phyloP scores from a whole-genome alignment of 495 filamentous ascomycete genomes.

The Wilcoxina mikolae region DNA sequence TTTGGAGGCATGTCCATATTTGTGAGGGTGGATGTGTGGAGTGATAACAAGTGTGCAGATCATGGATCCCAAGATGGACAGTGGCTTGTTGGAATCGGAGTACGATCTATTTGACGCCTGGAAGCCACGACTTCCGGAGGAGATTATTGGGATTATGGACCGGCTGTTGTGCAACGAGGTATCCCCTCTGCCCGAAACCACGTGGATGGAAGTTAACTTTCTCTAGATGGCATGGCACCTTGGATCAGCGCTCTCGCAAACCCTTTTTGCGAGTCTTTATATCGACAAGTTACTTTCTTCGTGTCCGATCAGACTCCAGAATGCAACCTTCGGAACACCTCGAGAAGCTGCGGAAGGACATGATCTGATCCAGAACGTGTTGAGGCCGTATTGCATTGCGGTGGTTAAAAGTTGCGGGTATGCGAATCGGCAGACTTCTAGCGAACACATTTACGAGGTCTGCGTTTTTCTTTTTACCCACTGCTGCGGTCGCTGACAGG shows the following conservation, averaged over 20 bases:
- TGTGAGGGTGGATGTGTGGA: background rate
- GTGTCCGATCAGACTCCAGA: conserved; percentile 47
- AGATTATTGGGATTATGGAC: conserved; percentile 88
- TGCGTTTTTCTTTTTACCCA: conserved; percentile 13
- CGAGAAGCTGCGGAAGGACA: conserved; percentile 37
- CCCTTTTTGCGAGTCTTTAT: conserved; percentile 85
- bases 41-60: conserved; percentile 42
- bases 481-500: conserved; percentile 21
- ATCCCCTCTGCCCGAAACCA: conserved; percentile 44
- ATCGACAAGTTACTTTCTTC: conserved; percentile 71
- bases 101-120: conserved; percentile 46
- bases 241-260: conserved; percentile 86
- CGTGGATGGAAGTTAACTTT: background rate
- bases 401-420: conserved; percentile 69
- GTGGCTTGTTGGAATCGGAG: conserved; percentile 69
- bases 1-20: conserved; percentile 55
- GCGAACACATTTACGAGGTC: conserved; percentile 81
- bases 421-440: conserved; percentile 56
- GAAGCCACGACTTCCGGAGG: conserved; percentile 51
- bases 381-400: conserved; percentile 75
- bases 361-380: conserved; percentile 45
- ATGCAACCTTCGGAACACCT: conserved; percentile 35
- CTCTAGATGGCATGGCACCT: conserved; percentile 88
- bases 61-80: conserved; percentile 98
- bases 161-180: conserved; percentile 83